Percentiles rank a stretch among this genome's conserved stretches.
These are phyloP conservation scores for Lactifluus echinatus DNA, from an alignment of 768 basidiomycete genomes.

Conservation along the genomic window DNA sequence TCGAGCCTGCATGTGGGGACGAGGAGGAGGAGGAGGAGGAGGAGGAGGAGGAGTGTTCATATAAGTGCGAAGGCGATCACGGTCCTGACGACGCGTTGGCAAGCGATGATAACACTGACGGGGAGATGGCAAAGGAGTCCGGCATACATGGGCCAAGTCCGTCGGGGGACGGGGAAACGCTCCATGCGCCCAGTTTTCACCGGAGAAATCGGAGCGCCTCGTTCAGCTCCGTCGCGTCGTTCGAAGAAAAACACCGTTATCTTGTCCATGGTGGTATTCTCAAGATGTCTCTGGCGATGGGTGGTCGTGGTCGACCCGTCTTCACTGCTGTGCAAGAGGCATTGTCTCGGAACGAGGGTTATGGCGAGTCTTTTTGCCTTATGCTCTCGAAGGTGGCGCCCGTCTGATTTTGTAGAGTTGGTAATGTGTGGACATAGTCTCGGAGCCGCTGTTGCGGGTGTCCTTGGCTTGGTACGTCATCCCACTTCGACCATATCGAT, in stretches of 20 bases:
- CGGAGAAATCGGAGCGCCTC: conserved; percentile 13
- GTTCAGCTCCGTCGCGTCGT: conserved; percentile 14
- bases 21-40: conserved; percentile 21
- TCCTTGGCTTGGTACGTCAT: conserved; percentile 58
- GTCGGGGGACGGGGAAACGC: not conserved
- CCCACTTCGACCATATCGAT: not conserved
- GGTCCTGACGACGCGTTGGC: conserved; percentile 20
- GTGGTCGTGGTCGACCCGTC: conserved; percentile 64
- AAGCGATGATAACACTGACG: not conserved
- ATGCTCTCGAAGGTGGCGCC: not conserved
- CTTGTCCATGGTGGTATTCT: conserved; percentile 78
- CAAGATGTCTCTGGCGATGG: conserved; percentile 74
- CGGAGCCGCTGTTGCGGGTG: conserved; percentile 47
- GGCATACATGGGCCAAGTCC: not conserved
- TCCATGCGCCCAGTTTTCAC: not conserved
- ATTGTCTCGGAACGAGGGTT: conserved; percentile 56
- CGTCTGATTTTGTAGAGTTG: conserved; percentile 38
- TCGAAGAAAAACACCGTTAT: conserved; percentile 31
- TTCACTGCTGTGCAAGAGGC: conserved; percentile 68
- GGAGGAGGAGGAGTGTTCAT: too few relatives aligned
- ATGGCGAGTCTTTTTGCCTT: conserved; percentile 42
- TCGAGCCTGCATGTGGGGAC: conserved; percentile 31
- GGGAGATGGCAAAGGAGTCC: too few relatives aligned
- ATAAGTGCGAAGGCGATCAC: conserved; percentile 16
- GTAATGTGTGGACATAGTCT: conserved; percentile 78